Conservation (phyloP, 768 basidiomycete genomes). For the Suillus bovinus region DNA sequence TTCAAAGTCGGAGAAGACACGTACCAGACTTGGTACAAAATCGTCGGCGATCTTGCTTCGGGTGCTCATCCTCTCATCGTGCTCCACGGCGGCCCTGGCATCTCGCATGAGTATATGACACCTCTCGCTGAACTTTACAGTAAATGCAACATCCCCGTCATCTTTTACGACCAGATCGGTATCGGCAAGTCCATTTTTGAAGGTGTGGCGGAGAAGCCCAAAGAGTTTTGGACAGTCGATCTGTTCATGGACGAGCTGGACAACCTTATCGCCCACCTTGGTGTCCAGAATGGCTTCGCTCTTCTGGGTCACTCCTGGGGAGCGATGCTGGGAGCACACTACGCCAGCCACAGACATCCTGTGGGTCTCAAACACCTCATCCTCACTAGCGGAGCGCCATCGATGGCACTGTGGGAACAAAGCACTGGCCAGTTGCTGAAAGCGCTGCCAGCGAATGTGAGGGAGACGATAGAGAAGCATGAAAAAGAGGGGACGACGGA, state of each 20-base stretch:
- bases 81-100: constrained; percentile 57
- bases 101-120: constrained; percentile 40
- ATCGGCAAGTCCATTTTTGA: constrained; percentile 37
- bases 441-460: constrained; percentile 22
- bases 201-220: constrained; percentile 30
- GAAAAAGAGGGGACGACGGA: constrained; percentile 29
- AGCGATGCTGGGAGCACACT: constrained; percentile 43
- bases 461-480: constrained; percentile 21
- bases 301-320: constrained; percentile 55
- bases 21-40: constrained; percentile 52
- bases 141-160: constrained; percentile 30
- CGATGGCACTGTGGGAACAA: constrained; percentile 20
- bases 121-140: constrained; percentile 31
- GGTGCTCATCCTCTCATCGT: constrained; percentile 45
- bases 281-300: constrained; percentile 39
- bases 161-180: constrained; percentile 49
- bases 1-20: constrained; percentile 11
- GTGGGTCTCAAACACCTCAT: constrained; percentile 34
- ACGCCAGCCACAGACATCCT: constrained; percentile 32
- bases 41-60: constrained; percentile 43
- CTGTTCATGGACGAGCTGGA: constrained; percentile 52
- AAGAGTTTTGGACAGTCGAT: constrained; percentile 41
- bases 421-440: constrained; percentile 20
- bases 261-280: constrained; percentile 42
- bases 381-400: constrained; percentile 28